These are phyloP conservation scores for Russula brevipes DNA, from an alignment of 768 basidiomycete species.

Conservation along the genomic window DNA sequence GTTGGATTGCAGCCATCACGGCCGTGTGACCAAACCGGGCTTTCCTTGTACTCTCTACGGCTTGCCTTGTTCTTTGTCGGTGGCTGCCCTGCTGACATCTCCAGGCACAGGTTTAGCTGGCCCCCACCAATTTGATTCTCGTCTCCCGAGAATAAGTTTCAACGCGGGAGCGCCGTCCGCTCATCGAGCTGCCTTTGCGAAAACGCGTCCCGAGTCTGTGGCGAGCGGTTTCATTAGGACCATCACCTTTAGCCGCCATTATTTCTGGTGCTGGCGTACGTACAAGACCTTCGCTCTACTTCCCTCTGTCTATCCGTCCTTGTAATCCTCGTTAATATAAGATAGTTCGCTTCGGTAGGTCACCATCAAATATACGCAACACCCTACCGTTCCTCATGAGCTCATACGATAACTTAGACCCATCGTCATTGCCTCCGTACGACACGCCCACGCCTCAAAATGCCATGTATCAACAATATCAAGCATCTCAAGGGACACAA, in stretches of 20 bases:
- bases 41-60: neutral
- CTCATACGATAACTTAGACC: neutral
- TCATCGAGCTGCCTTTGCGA: neutral
- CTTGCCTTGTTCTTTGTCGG: constrained; percentile 1
- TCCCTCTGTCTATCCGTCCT: neutral
- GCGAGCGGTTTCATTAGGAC: neutral
- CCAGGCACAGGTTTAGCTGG: constrained; percentile 13
- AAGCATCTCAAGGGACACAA: neutral
- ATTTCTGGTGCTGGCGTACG: neutral
- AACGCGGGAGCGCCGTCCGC: neutral
- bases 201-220: neutral
- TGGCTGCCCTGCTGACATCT: constrained; percentile 9
- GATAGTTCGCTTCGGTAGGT: neutral
- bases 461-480: neutral
- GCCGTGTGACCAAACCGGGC: neutral
- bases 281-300: neutral
- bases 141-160: neutral
- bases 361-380: neutral
- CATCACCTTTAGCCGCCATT: too few relatives aligned
- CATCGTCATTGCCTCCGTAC: neutral
- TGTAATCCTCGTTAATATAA: constrained; percentile 11
- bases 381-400: constrained; percentile 3
- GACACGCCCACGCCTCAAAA: neutral
- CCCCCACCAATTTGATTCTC: neutral
- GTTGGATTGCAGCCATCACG: neutral